Base-by-base conservation (phyloP, 177 flowering plant genomes). In the Tripterygium wilfordii region DNA sequence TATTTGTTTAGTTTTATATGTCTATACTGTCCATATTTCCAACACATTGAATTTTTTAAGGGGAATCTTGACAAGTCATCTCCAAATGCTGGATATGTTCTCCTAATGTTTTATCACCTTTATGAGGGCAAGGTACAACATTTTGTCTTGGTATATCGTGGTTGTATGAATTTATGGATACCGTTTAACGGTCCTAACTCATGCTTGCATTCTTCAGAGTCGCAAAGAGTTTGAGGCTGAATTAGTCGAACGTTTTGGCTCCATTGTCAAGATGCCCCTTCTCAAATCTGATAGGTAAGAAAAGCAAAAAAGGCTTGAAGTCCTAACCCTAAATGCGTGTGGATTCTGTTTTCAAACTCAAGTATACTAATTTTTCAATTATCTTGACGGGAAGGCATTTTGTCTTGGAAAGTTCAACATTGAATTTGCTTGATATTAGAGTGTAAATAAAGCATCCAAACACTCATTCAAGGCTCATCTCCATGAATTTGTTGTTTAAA, bases 31-130 rank as follows among this genome's bases (percentile, higher is more conserved):
- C n/a, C 8, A 14, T 28, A 26, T 33, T 41, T 15, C 43, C 49
- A 23, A 56, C 24, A 12, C 56, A 37, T 18, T 48, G 20, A 50
- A 27, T 37, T 50, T 54, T 49, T 61, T 17, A 38, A 88, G 99
- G 99, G 99, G 16, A 84, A 84, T 74, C 88, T 92, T 48, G 99
- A 92, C 67, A 79, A 77, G 66, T 67, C 75, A 48, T 84, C 92
- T 69, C 83, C 96, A 51, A 86, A 85, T 77, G 96, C 86, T 53
- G 96, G 99, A 22, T 92, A 79, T 68, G 96, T 92, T 28, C 72
- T 92, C 67, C 77, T 89, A 21, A 79, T 92, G 95, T 92, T 92
- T 69, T 89, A 87, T 66, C 81, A 89, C 65, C 92, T 92, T 38
- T 89, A 89, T 53, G 95, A 89, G 57, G 95, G 96, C 58, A 89